phyloP scores from a whole-genome alignment of 805 yeast genomes.

The Kodamaea lidongshanica region DNA sequence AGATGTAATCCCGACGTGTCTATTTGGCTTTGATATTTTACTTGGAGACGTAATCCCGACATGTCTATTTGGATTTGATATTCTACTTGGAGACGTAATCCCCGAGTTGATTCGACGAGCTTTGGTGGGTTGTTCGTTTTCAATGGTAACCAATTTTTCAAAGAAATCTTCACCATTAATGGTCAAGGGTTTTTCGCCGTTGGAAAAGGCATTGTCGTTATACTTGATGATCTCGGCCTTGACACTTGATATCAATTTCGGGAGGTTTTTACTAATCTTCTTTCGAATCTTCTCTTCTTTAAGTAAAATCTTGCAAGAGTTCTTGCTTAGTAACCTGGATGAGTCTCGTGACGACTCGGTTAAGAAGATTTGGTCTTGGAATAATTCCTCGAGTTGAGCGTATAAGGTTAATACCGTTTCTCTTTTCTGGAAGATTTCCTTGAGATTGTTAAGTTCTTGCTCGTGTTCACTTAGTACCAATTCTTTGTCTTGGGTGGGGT shows the following conservation, averaged over 20 bases:
- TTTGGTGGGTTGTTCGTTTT: constrained; percentile 15
- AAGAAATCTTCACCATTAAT: constrained; percentile 48
- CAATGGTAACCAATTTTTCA: constrained; percentile 30
- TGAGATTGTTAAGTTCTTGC: constrained; percentile 47
- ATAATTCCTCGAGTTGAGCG: constrained; percentile 47
- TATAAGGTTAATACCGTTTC: constrained; percentile 54
- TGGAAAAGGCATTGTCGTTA: constrained; percentile 29
- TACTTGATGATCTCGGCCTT: constrained; percentile 42
- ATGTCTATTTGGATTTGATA: no score
- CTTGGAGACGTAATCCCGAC: no score
- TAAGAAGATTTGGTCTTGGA: constrained; percentile 55
- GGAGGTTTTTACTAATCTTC: constrained; percentile 60
- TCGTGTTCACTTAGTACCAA: constrained; percentile 58
- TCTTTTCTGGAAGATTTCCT: constrained; percentile 43
- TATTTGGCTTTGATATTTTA: no score
- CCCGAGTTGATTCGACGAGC: no score
- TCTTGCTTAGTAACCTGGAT: constrained; percentile 65
- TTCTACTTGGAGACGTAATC: no score
- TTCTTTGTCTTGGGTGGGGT: constrained; percentile 50
- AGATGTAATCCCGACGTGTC: no score
- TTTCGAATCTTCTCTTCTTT: constrained; percentile 77
- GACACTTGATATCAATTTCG: constrained; percentile 51
- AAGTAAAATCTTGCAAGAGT: constrained; percentile 70
- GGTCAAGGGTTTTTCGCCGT: constrained; percentile 18
- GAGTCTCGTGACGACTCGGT: constrained; percentile 74